These are phyloP conservation scores for Metschnikowia matae DNA, from an alignment of 805 yeast species.

Conservation along the genomic window DNA sequence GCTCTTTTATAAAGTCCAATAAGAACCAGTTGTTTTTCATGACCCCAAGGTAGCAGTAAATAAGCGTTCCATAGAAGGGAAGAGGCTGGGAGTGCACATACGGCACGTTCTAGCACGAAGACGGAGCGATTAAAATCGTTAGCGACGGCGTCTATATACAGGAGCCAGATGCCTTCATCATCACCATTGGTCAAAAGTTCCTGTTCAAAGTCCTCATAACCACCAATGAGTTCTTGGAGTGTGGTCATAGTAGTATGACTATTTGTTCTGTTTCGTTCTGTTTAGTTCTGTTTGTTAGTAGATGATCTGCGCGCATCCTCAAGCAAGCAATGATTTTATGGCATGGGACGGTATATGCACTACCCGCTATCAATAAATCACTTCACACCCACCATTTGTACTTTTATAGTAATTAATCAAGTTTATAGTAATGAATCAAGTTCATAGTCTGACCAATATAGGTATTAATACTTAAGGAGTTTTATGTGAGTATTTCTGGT, in stretches of 20 bases:
- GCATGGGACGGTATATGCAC: too few relatives aligned
- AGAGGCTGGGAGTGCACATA: slow-evolving; percentile 14
- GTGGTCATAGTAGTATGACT: slow-evolving; percentile 1
- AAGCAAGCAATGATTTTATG: too few relatives aligned
- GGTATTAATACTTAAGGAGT: too few relatives aligned
- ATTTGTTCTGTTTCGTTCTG: too few relatives aligned
- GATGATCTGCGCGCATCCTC: too few relatives aligned
- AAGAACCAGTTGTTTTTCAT: neutral
- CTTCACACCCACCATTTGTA: too few relatives aligned
- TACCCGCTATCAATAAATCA: too few relatives aligned
- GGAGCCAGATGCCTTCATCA: slow-evolving; percentile 17
- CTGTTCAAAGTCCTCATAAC: slow-evolving; percentile 12
- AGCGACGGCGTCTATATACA: slow-evolving; percentile 11
- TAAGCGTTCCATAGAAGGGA: slow-evolving; percentile 16
- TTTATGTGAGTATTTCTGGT: too few relatives aligned
- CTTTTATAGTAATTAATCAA: too few relatives aligned
- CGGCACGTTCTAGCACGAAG: slow-evolving; percentile 17
- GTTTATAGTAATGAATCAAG: too few relatives aligned
- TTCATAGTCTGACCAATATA: too few relatives aligned
- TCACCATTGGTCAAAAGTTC: slow-evolving; percentile 6
- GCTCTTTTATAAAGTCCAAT: slow-evolving; percentile 8
- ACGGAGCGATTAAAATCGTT: slow-evolving; percentile 4
- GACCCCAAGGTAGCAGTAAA: slow-evolving; percentile 14
- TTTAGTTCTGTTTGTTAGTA: too few relatives aligned
- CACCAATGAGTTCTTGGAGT: slow-evolving; percentile 10